A percentile compares a stretch with the other conserved stretches of the same genome.
Evolutionary conservation across 805 yeast species (phyloP).

Genomic region (Candida alai): DNA sequence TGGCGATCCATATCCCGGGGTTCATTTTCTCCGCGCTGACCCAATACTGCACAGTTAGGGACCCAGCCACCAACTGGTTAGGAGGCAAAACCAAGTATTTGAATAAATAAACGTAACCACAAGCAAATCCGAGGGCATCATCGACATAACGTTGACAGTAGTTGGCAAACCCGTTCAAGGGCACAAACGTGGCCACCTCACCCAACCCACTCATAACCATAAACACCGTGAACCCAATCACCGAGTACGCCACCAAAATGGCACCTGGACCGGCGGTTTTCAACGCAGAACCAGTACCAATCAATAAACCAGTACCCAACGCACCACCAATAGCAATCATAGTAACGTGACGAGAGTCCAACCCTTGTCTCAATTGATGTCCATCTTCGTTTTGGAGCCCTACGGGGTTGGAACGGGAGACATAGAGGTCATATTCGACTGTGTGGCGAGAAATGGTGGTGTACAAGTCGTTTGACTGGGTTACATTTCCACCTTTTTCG

Average conservation of each 20-base stretch:
- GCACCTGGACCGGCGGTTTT: constrained; percentile 69
- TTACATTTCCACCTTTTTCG: too few relatives aligned
- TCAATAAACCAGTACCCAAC: constrained; percentile 69
- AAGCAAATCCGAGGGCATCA: constrained; percentile 63
- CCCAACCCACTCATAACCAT: constrained; percentile 68
- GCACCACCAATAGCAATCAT: constrained; percentile 85
- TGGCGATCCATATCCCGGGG: constrained; percentile 56
- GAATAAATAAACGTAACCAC: constrained; percentile 61
- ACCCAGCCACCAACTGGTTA: constrained; percentile 61
- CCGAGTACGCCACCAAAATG: constrained; percentile 58
- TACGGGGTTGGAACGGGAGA: constrained; percentile 42
- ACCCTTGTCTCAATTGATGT: constrained; percentile 40
- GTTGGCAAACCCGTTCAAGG: constrained; percentile 65
- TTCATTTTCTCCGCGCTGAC: constrained; percentile 41
- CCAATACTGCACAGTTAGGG: constrained; percentile 54
- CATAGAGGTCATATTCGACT: constrained; percentile 45
- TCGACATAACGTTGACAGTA: constrained; percentile 63
- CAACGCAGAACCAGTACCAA: constrained; percentile 72
- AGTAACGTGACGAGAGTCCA: constrained; percentile 57
- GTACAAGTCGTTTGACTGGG: constrained; percentile 24
- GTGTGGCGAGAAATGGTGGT: constrained; percentile 40
- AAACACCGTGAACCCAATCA: constrained; percentile 69
- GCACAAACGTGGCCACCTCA: constrained; percentile 65
- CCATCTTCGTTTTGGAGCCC: constrained; percentile 37
- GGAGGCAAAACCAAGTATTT: constrained; percentile 56